Conservation (phyloP, 2,329 filamentous ascomycete species). For the Boeremia lycopersici region DNA sequence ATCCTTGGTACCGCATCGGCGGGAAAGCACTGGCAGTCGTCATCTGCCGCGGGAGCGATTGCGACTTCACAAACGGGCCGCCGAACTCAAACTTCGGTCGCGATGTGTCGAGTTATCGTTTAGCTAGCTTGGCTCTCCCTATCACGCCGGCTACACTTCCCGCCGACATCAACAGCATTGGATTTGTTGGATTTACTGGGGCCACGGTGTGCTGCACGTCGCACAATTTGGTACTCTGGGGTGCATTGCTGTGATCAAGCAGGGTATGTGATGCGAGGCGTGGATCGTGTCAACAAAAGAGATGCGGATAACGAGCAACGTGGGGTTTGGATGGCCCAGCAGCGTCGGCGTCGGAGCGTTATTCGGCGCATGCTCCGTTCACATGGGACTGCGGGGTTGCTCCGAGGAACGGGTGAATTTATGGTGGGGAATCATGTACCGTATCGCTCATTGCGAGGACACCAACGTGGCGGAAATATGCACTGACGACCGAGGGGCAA, state of each 20-base stretch:
- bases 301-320: conserved; percentile 3
- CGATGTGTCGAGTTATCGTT: conserved; percentile 13
- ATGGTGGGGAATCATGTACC: conserved; percentile 6
- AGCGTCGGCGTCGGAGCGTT: conserved; percentile 8
- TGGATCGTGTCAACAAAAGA: neutral
- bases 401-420: conserved; percentile 10
- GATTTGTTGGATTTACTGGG: conserved; percentile 10
- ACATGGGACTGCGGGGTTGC: conserved; percentile 14
- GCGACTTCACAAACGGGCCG: conserved; percentile 9
- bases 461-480: neutral
- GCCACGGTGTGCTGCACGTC: conserved; percentile 13
- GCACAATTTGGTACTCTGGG: neutral
- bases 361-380: conserved; percentile 9
- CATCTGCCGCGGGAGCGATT: conserved; percentile 6
- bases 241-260: neutral
- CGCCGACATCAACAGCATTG: conserved; percentile 11
- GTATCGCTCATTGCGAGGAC: conserved; percentile 4
- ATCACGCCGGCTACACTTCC: conserved; percentile 1
- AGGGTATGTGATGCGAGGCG: neutral
- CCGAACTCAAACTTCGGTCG: conserved; percentile 10
- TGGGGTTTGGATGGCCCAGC: conserved; percentile 12
- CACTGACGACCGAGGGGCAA: neutral
- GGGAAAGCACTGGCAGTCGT: neutral
- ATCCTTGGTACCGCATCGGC: conserved; percentile 5
- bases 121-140: conserved; percentile 10